phyloP scores from a whole-genome alignment of 768 basidiomycete genomes.

The Boletus rubescentipes region DNA sequence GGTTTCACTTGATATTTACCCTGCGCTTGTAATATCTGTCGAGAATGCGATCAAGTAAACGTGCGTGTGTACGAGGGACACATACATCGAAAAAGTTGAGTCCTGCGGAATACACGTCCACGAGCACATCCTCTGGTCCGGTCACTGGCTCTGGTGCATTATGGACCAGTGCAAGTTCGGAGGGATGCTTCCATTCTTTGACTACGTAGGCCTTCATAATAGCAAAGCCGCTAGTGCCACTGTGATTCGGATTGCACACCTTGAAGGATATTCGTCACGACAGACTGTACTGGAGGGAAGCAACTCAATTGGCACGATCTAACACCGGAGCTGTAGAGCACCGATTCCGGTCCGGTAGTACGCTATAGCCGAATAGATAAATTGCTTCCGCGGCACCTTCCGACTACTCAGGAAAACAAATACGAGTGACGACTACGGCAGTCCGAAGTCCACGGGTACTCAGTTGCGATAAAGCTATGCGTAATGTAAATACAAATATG shows the following conservation, averaged over 20 bases:
- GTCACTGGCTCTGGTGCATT: conserved; percentile 59
- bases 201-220: conserved; percentile 85
- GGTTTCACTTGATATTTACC: conserved; percentile 89
- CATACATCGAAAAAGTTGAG: conserved; percentile 77
- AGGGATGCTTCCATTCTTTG: conserved; percentile 65
- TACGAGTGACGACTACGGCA: no score
- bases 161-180: conserved; percentile 52
- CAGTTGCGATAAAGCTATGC: conserved; percentile 16
- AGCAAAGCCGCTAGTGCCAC: neutral
- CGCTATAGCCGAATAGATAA: no score
- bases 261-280: neutral
- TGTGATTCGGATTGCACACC: neutral
- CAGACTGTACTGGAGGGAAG: no score
- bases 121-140: conserved; percentile 55
- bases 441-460: no score
- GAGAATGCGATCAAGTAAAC: neutral
- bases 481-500: conserved; percentile 35
- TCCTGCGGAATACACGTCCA: conserved; percentile 73
- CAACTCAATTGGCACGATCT: no score
- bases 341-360: no score
- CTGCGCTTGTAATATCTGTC: conserved; percentile 78
- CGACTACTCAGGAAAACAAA: no score
- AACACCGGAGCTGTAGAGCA: no score
- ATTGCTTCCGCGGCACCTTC: no score
- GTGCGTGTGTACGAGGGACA: conserved; percentile 15